Evolutionary conservation across 192 early-diverging fungal genomes (phyloP).

Genomic region (Gamsiella multidivaricata): DNA sequence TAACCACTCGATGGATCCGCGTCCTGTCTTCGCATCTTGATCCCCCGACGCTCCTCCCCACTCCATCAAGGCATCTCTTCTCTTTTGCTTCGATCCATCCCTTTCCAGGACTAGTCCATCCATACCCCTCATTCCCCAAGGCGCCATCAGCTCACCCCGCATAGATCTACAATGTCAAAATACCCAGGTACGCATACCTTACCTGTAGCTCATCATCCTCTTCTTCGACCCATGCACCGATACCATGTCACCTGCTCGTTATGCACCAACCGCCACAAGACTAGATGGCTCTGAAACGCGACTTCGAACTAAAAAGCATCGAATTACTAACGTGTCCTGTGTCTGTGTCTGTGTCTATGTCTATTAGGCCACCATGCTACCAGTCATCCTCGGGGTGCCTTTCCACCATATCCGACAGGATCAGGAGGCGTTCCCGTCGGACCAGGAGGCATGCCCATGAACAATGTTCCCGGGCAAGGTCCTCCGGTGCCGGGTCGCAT

Average conservation of each 20-base stretch:
- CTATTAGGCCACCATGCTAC: constrained; percentile 24
- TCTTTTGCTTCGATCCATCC: too few species aligned
- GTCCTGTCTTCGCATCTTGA: neutral
- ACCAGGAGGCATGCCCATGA: constrained; percentile 13
- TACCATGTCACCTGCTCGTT: neutral
- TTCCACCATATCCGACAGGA: constrained; percentile 43
- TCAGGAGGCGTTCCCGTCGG: constrained; percentile 27
- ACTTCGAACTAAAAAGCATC: neutral
- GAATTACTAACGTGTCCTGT: neutral
- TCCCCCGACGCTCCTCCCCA: too few species aligned
- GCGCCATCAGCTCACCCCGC: neutral
- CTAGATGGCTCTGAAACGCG: too few species aligned
- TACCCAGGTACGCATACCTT: constrained; percentile 18
- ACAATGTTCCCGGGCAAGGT: constrained; percentile 5
- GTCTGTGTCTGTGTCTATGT: neutral
- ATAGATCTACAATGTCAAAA: constrained; percentile 28
- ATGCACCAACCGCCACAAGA: too few species aligned
- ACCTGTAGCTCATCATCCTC: neutral
- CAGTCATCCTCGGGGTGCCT: constrained; percentile 37
- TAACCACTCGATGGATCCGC: constrained; percentile 3
- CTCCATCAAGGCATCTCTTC: too few species aligned
- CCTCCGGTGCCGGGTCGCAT: constrained; percentile 8
- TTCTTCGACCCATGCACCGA: neutral
- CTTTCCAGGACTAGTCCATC: neutral
- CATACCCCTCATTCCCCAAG: neutral